Conservation (phyloP, 495 filamentous ascomycete genomes). For the Achaetomiella virescens region DNA sequence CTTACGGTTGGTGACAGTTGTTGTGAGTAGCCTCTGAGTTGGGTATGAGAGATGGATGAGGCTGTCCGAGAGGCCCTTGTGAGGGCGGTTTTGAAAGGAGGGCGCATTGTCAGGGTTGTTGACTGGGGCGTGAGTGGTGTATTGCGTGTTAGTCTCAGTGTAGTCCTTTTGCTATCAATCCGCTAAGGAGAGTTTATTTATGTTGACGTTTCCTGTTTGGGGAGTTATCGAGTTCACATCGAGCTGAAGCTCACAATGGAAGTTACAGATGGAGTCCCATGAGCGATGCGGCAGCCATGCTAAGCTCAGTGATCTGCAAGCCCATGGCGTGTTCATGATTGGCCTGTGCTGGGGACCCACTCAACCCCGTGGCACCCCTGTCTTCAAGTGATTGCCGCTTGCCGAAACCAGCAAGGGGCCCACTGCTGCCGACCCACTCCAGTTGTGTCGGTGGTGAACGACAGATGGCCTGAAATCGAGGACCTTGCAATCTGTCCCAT, state of each 20-base stretch:
- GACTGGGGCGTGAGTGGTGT: background rate
- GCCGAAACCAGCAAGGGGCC: conserved; percentile 2
- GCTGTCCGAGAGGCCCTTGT: conserved; percentile 1
- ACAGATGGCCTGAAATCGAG: conserved; percentile 24
- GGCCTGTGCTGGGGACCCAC: background rate
- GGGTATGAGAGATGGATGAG: background rate
- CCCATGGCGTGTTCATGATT: background rate
- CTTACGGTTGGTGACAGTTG: conserved; percentile 15
- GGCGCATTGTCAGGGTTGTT: background rate
- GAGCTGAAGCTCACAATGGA: too few relatives aligned
- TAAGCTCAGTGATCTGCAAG: background rate
- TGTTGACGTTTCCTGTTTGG: too few relatives aligned
- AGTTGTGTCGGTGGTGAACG: conserved; percentile 9
- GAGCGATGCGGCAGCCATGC: background rate
- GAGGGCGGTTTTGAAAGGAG: conserved; percentile 5
- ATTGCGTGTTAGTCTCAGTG: background rate
- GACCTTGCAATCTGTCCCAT: conserved; percentile 30
- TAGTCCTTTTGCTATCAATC: too few relatives aligned
- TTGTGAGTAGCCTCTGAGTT: conserved; percentile 12
- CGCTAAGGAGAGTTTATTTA: too few relatives aligned
- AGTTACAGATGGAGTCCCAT: too few relatives aligned
- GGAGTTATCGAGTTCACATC: too few relatives aligned
- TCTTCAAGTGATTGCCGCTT: background rate
- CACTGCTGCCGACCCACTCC: conserved; percentile 5
- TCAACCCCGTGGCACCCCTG: conserved; percentile 8